Base-by-base conservation (phyloP, 345 rosid species). In the Eucalyptus lansdowneana region DNA sequence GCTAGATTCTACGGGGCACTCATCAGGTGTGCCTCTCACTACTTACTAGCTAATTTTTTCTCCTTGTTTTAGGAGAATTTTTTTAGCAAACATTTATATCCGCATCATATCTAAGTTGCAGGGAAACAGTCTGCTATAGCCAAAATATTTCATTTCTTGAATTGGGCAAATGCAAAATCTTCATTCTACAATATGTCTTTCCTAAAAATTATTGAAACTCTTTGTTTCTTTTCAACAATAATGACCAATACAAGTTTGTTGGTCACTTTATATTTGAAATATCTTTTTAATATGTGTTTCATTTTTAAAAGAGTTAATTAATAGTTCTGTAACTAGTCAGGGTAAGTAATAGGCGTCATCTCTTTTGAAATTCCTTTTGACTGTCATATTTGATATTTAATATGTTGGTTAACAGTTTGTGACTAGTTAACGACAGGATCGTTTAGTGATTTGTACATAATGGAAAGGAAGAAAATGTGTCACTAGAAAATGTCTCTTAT, bases 1-100 rank as follows among this genome's bases (percentile, higher is more conserved):
- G 98, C 99, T 91, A 97, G 96, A 90, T 97, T 97, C 92, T 97
- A 97, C 90, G 99, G 99, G 69, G 99, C 99, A 90, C 93, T 97
- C 87, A 96, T 97, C 92, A 95, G 99, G 99, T 97, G 87, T 51
- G 92, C 42, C 45, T 87, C 50, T 76, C 89, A 51, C 72, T 50
- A 24, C 31, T 47, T 14, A n/a, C 37, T 19, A 72, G 45, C 45
- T 72, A 72, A 72, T 37, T 10, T 72, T 72, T 72, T 72, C 45
- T 72, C 45, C 45, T 72, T 10, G 45, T 72, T 72, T 72, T 72
- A 40, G 83, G 42, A 72, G 27, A 40, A 6, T 7, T 37, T 10
- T 72, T 72, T 40, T 37, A 19, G 83, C 83, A 9, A 72, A 72
- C 45, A 37, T 72, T 37, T 72, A 69, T 65, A 65, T 72, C 21